These are phyloP conservation scores for Dendrobium officinale DNA, from an alignment of 106 monocot species.

Conservation along the genomic window DNA sequence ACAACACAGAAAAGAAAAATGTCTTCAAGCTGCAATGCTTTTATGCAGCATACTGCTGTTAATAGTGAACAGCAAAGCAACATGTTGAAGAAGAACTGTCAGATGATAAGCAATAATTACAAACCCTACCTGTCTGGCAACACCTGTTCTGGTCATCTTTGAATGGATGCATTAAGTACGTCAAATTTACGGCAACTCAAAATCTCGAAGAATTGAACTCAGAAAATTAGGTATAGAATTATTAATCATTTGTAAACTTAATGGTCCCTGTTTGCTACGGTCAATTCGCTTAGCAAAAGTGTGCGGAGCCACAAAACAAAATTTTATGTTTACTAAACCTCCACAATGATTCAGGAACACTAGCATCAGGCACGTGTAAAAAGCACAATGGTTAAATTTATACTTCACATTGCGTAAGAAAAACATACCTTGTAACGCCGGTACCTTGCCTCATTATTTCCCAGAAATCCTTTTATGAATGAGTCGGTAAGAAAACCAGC, in stretches of 20 bases:
- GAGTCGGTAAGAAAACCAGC: slow-evolving; percentile 94
- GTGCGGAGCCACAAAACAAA: background rate
- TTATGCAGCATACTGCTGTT: background rate
- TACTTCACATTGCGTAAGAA: background rate
- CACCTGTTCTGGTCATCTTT: background rate
- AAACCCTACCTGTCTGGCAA: background rate
- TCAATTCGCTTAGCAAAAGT: background rate
- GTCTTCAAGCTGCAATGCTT: background rate
- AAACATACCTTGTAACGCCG: slow-evolving; percentile 78
- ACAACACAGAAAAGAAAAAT: background rate
- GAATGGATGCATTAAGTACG: background rate
- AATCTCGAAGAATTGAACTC: background rate
- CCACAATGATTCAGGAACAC: background rate
- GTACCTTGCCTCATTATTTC: slow-evolving; percentile 94
- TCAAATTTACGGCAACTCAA: background rate
- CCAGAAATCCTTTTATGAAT: slow-evolving; percentile 73
- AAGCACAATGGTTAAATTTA: background rate
- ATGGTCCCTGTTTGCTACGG: background rate
- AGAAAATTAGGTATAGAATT: background rate
- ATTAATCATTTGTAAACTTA: background rate
- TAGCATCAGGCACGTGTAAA: background rate
- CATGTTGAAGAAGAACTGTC: background rate
- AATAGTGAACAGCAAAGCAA: background rate
- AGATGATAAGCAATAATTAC: background rate
- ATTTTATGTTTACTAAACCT: background rate